A percentile compares a stretch with the other conserved stretches of the same genome.
Evolutionary conservation across 768 basidiomycete genomes (phyloP).

Genomic region (Mycena vulgaris): DNA sequence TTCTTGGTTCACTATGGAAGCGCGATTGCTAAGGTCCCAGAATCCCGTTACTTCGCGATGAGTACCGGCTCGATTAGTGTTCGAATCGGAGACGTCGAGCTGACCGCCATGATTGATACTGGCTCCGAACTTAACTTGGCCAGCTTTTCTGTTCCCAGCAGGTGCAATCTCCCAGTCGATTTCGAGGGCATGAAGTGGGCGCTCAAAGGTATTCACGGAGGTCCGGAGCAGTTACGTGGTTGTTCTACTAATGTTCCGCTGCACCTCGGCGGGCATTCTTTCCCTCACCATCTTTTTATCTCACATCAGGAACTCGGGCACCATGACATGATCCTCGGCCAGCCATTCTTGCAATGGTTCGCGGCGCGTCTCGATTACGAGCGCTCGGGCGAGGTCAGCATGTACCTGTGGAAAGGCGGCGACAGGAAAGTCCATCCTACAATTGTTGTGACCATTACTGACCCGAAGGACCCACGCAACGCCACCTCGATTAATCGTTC

Average conservation of each 20-base stretch:
- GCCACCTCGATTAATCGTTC: neutral
- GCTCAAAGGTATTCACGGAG: slow-evolving; percentile 26
- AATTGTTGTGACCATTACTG: slow-evolving; percentile 14
- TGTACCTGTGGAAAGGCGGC: slow-evolving; percentile 21
- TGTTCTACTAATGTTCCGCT: slow-evolving; percentile 26
- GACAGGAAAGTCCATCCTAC: slow-evolving; percentile 2
- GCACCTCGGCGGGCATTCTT: slow-evolving; percentile 2
- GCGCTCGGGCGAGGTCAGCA: neutral
- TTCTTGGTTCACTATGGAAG: slow-evolving; percentile 14
- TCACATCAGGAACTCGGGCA: neutral
- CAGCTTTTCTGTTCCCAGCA: neutral
- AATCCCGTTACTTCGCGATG: slow-evolving; percentile 11
- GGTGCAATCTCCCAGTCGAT: slow-evolving; percentile 3
- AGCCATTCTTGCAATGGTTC: neutral
- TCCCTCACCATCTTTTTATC: slow-evolving; percentile 21
- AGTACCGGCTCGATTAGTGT: neutral
- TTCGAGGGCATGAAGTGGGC: slow-evolving; percentile 31
- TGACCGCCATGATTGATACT: slow-evolving; percentile 7
- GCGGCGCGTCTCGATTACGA: slow-evolving; percentile 3
- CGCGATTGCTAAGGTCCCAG: slow-evolving; percentile 1
- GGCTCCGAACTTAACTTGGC: slow-evolving; percentile 15
- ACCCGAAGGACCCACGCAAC: slow-evolving; percentile 16
- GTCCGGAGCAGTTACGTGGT: slow-evolving; percentile 22
- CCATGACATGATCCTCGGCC: neutral
- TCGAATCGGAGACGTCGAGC: neutral